Evolutionary conservation across 331 rosid species (phyloP).

Genomic region (Cydonia oblonga): DNA sequence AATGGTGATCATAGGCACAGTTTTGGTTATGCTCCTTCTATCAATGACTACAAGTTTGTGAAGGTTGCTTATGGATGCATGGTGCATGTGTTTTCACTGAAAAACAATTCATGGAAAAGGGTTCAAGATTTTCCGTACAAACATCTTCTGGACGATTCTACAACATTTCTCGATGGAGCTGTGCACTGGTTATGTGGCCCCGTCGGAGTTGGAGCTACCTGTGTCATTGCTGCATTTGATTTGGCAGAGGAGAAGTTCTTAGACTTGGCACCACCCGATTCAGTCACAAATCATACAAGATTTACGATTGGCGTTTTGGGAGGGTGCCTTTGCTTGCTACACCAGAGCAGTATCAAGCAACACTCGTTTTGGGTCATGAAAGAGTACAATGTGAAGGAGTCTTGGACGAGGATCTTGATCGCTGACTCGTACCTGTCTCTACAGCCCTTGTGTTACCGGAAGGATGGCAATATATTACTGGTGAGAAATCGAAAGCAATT

Average conservation of each 20-base stretch:
- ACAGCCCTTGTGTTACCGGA: constrained; percentile 10
- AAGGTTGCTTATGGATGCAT: not conserved
- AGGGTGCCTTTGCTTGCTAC: not conserved
- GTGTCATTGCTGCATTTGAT: not conserved
- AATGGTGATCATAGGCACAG: no score
- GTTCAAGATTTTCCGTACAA: not conserved
- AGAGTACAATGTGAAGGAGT: constrained; percentile 7
- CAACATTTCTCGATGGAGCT: not conserved
- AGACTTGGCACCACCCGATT: not conserved
- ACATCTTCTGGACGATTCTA: not conserved
- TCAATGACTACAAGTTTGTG: not conserved
- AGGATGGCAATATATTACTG: not conserved
- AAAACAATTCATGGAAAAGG: not conserved
- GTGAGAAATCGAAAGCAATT: not conserved
- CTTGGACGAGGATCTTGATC: constrained; percentile 7
- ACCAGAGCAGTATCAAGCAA: not conserved
- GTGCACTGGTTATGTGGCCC: constrained; percentile 3
- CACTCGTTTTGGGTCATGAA: constrained; percentile 2
- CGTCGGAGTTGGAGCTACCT: not conserved
- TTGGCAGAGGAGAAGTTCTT: constrained; percentile 2
- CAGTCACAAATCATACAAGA: not conserved
- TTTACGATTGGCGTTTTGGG: not conserved
- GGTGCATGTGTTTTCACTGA: constrained; percentile 1
- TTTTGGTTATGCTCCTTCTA: not conserved
- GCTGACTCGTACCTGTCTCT: not conserved